Evolutionary conservation across 2,329 filamentous ascomycete genomes (phyloP), one percentile per base, ranked within the genome.

Genomic region (Aspergillus sp.): DNA sequence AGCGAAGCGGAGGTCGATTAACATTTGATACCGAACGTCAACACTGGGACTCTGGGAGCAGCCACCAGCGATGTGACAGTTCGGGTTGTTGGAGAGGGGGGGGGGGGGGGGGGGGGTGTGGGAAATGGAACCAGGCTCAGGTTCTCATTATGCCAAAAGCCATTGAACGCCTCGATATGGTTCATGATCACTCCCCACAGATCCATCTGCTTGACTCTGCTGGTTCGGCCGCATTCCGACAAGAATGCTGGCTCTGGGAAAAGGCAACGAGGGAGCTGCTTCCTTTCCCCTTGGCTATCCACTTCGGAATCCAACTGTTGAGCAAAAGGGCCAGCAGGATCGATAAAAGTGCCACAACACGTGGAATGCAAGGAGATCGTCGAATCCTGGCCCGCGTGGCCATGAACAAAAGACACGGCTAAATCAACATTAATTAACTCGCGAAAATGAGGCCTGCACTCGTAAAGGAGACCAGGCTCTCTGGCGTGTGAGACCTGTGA

Each of bases 311-410:
- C 30, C 48, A 45, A 46, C 48, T 22, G 25, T 45, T 56, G 45
- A 57, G 53, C 48, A 60, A 41, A 52, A 63, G 59, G 34, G 38
- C 59, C 56, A 64, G 57, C 57, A 66, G 64, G 64, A 66, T 66
- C 64, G 62, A 62, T 64, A 57, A 64, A 66, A 66, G 57, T 62
- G 64, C 59, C 55, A 64, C 60, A 53, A 59, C 64, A 66, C 60
- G 64, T 64, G 64, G 64, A 62, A 60, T 45, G 53, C 57, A 52
- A 53, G 59, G 50, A 56, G 64, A 66, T 66, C 64, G 54, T 49
- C 54, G 22, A 61, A 66, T 62, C 62, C 64, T 64, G 59, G 57
- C 46, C 63, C 47, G 59, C 57, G 49, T 59, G 55, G 46, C 28
- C 47, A 28, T 57, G 19, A 23, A 57, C 23, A 38, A 61, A 61